These are phyloP conservation scores for Moringa oleifera DNA, from an alignment of 345 rosid genomes.

Conservation along the genomic window DNA sequence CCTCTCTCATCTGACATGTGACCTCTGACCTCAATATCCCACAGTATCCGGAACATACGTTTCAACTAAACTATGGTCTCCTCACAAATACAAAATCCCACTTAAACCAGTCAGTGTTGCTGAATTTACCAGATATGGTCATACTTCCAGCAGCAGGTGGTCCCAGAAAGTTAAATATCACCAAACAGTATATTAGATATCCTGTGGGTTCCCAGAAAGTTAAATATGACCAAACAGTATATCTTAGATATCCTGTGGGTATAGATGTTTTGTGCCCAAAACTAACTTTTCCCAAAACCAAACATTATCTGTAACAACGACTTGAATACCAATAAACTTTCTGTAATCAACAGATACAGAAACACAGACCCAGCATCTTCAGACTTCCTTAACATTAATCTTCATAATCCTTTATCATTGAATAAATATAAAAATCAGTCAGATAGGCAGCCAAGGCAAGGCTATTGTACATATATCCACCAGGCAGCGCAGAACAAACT, in stretches of 20 bases:
- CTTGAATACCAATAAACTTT: conserved; percentile 6
- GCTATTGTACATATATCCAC: not conserved
- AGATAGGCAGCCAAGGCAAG: too few species aligned
- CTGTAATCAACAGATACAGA: conserved; percentile 1
- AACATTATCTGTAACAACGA: too few species aligned
- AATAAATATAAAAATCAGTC: not conserved
- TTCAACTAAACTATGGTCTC: conserved; percentile 8
- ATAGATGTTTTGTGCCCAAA: conserved; percentile 5
- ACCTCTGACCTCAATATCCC: conserved; percentile 21
- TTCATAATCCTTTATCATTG: not conserved
- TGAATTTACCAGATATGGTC: conserved; percentile 5
- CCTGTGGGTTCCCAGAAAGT: not conserved
- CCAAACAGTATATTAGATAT: not conserved
- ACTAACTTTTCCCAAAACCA: conserved; percentile 12
- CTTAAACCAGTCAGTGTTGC: conserved; percentile 12
- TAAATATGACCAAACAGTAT: not conserved
- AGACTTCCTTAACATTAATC: not conserved
- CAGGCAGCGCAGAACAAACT: not conserved
- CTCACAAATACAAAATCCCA: not conserved
- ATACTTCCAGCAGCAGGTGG: conserved; percentile 1
- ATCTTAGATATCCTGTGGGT: not conserved
- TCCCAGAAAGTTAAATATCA: too few species aligned
- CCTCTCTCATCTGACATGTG: conserved; percentile 19
- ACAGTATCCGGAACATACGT: conserved; percentile 7
- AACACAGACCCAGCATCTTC: conserved; percentile 11